phyloP scores from a whole-genome alignment of 495 filamentous ascomycete species.

The Sordaria brevicollis region DNA sequence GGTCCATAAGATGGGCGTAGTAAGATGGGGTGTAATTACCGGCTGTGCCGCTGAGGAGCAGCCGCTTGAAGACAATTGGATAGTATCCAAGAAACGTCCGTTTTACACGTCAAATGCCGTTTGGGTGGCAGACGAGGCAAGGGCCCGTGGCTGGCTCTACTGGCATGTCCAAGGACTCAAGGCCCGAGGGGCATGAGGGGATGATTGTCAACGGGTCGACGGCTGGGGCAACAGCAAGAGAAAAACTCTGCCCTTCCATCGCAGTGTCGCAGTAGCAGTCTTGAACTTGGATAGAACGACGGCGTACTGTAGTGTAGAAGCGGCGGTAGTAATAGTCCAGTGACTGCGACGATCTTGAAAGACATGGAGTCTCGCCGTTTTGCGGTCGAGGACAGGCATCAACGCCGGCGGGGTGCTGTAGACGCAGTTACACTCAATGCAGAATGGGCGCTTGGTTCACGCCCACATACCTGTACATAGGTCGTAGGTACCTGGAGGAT shows the following conservation, averaged over 20 bases:
- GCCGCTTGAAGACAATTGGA: constrained; percentile 5
- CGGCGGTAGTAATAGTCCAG: background rate
- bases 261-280: background rate
- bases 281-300: background rate
- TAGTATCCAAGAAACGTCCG: background rate
- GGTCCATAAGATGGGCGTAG: background rate
- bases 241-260: background rate
- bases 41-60: constrained; percentile 19
- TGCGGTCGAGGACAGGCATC: background rate
- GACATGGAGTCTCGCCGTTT: background rate
- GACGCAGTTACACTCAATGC: background rate
- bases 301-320: background rate
- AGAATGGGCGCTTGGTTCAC: background rate
- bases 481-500: background rate
- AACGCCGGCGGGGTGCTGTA: background rate
- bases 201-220: background rate
- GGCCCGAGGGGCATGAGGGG: background rate
- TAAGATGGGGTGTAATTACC: constrained; percentile 7
- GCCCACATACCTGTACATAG: background rate
- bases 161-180: no score
- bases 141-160: background rate
- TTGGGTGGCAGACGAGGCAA: background rate
- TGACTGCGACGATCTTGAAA: background rate
- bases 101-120: background rate
- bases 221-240: background rate